Evolutionary conservation across 257 asterid genomes (phyloP).

Genomic region (Petunia secreta): DNA sequence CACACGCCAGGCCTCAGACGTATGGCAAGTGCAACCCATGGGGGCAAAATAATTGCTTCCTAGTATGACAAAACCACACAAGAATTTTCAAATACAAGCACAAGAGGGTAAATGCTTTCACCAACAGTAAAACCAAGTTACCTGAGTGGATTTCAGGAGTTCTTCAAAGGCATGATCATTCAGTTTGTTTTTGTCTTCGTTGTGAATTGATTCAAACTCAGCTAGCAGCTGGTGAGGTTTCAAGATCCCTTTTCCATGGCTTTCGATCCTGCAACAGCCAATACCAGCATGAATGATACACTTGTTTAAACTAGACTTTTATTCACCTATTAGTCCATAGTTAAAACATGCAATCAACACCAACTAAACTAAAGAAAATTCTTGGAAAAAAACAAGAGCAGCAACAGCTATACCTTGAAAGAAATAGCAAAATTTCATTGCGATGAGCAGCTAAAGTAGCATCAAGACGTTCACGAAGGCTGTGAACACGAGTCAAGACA

Average conservation of each 20-base stretch:
- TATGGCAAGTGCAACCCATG: slow-evolving; percentile 96
- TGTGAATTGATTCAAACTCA: slow-evolving; percentile 66
- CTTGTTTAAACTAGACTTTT: not conserved
- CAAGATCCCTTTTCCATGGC: slow-evolving; percentile 85
- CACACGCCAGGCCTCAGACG: slow-evolving; percentile 96
- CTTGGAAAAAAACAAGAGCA: not conserved
- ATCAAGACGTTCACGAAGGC: slow-evolving; percentile 91
- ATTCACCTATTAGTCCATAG: not conserved
- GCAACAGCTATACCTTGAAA: slow-evolving; percentile 56
- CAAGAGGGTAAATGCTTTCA: not conserved
- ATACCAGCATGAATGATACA: not conserved
- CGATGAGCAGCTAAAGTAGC: slow-evolving; percentile 85
- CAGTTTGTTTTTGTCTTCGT: slow-evolving; percentile 53
- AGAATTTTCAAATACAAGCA: not conserved
- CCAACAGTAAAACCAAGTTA: slow-evolving; percentile 12
- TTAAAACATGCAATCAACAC: not conserved
- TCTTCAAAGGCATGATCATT: slow-evolving; percentile 78
- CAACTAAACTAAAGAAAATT: not conserved
- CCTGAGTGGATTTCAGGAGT: slow-evolving; percentile 80
- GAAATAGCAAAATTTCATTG: slow-evolving; percentile 64
- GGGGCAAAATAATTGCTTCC: slow-evolving; percentile 91
- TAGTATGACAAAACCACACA: slow-evolving; percentile 23
- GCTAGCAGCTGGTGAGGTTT: slow-evolving; percentile 83
- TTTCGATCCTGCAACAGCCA: slow-evolving; percentile 59
- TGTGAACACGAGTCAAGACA: slow-evolving; percentile 83